phyloP scores from a whole-genome alignment of 192 early-diverging fungal genomes.

The Backusella luteola region DNA sequence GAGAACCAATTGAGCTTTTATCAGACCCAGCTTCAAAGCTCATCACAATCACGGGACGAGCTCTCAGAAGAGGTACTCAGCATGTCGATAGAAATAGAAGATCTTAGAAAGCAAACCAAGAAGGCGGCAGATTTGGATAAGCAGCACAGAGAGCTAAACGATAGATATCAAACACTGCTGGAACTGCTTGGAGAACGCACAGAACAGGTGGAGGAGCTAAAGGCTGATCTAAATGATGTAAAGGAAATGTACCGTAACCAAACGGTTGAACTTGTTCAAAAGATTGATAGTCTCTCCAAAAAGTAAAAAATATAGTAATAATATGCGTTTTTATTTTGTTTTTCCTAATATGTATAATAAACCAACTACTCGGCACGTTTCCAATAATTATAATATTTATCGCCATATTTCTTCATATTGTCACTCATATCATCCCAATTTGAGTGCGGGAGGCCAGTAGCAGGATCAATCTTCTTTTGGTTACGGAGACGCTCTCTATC shows the following conservation, averaged over 20 bases:
- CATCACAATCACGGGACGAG: slow-evolving; percentile 63
- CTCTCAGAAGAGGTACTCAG: slow-evolving; percentile 73
- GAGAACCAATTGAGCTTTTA: slow-evolving; percentile 68
- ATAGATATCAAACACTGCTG: slow-evolving; percentile 68
- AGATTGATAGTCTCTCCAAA: slow-evolving; percentile 40
- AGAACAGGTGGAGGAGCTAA: slow-evolving; percentile 80
- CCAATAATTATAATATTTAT: slow-evolving; percentile 53
- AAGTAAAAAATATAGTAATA: slow-evolving; percentile 12
- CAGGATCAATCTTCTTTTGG: slow-evolving; percentile 28
- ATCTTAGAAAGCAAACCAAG: slow-evolving; percentile 31
- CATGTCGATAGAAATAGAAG: slow-evolving; percentile 64
- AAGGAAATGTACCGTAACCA: slow-evolving; percentile 71
- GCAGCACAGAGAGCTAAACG: slow-evolving; percentile 59
- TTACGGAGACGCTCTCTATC: slow-evolving; percentile 42
- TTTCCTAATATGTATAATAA: neutral
- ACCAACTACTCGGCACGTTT: neutral
- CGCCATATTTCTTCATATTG: slow-evolving; percentile 43
- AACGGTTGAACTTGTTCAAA: slow-evolving; percentile 54
- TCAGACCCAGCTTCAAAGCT: slow-evolving; percentile 60
- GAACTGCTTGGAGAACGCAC: slow-evolving; percentile 90
- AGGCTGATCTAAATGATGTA: slow-evolving; percentile 77
- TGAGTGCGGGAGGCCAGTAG: slow-evolving; percentile 32
- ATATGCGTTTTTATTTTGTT: slow-evolving; percentile 10
- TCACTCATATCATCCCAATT: slow-evolving; percentile 49
- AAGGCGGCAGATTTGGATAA: slow-evolving; percentile 32